Percentiles rank a stretch among this genome's conserved stretches.
Conservation (phyloP, 805 yeast species). For the Candida piceae region DNA sequence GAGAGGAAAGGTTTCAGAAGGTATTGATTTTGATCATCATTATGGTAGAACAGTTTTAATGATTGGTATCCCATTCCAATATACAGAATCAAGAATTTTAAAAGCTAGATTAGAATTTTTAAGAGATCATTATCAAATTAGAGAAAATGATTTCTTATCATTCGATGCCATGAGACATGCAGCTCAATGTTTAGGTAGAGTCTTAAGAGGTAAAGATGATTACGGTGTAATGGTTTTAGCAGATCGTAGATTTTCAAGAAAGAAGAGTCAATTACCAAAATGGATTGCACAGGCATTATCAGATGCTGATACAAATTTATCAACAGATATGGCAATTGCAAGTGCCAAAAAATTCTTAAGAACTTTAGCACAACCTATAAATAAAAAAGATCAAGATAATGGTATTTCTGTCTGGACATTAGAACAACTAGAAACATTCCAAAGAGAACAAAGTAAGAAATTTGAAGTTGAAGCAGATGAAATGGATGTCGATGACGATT, state of each 20-base stretch:
- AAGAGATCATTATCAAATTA: constrained; percentile 86
- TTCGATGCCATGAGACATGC: constrained; percentile 99
- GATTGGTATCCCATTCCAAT: constrained; percentile 99
- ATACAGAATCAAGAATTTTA: constrained; percentile 92
- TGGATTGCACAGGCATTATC: constrained; percentile 94
- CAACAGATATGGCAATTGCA: constrained; percentile 97
- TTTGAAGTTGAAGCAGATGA: constrained; percentile 9
- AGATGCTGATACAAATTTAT: constrained; percentile 86
- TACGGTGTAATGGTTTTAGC: constrained; percentile 98
- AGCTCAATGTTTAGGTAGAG: constrained; percentile 97
- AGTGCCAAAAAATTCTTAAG: constrained; percentile 88
- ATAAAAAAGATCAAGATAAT: constrained; percentile 77
- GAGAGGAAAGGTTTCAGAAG: constrained; percentile 98
- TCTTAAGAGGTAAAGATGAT: constrained; percentile 95
- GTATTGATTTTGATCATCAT: constrained; percentile 98
- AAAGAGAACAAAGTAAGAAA: constrained; percentile 40
- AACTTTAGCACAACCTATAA: constrained; percentile 89
- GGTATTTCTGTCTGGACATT: constrained; percentile 92
- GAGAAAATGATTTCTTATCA: constrained; percentile 90
- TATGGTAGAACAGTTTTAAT: constrained; percentile 95
- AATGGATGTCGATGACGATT: constrained; percentile 13
- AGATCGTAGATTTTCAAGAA: constrained; percentile 84
- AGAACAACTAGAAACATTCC: constrained; percentile 58
- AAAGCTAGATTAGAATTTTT: constrained; percentile 93
- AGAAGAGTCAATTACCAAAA: constrained; percentile 84